Conservation (phyloP, 75 land plant genomes). For the Larix kaempferi region DNA sequence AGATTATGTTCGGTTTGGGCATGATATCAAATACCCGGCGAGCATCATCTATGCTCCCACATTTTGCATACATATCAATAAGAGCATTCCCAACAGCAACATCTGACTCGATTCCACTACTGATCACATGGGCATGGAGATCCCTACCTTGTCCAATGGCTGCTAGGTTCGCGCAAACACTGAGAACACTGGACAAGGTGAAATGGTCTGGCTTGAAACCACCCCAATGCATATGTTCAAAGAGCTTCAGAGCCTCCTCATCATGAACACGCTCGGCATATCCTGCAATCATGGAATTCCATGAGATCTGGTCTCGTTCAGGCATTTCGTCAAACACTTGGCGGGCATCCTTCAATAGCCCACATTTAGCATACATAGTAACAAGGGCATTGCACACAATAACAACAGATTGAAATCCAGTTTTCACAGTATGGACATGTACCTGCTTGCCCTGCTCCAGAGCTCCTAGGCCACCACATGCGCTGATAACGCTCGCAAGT, state of each 20-base stretch:
- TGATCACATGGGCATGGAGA: too few relatives aligned
- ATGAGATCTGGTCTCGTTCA: slow-evolving; percentile 49
- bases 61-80: slow-evolving; percentile 68
- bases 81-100: slow-evolving; percentile 32
- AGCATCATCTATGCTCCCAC: slow-evolving; percentile 43
- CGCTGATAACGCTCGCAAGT: slow-evolving; percentile 19
- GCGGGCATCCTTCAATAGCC: slow-evolving; percentile 30
- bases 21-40: slow-evolving; percentile 9
- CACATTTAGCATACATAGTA: slow-evolving; percentile 35
- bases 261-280: slow-evolving; percentile 37
- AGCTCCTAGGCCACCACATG: neutral
- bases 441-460: slow-evolving; percentile 29
- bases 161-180: slow-evolving; percentile 1
- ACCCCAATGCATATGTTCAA: slow-evolving; percentile 33
- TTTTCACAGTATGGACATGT: slow-evolving; percentile 31
- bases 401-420: slow-evolving; percentile 18
- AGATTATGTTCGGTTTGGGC: slow-evolving; percentile 39
- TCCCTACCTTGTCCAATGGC: too few relatives aligned
- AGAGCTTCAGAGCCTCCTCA: slow-evolving; percentile 31
- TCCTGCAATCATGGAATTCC: slow-evolving; percentile 68
- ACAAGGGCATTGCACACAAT: slow-evolving; percentile 33
- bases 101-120: too few relatives aligned
- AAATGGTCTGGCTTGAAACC: slow-evolving; percentile 39
- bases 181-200: slow-evolving; percentile 47
- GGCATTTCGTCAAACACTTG: slow-evolving; percentile 49